Base-by-base conservation (phyloP, 2,329 filamentous ascomycete species). In the Pyrenochaeta sp. region DNA sequence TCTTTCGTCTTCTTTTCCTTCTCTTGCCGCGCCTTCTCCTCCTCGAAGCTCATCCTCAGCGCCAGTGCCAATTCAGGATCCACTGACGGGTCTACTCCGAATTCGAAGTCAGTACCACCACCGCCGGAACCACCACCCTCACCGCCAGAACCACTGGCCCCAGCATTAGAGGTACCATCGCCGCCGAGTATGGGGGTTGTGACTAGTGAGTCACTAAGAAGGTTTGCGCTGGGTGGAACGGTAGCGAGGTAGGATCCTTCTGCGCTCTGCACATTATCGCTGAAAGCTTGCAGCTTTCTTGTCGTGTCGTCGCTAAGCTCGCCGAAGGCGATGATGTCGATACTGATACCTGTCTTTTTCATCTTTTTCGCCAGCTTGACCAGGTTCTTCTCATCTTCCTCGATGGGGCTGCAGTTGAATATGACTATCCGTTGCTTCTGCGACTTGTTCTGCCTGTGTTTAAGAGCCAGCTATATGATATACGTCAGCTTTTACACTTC, bases 371-470 rank as follows among this genome's bases (percentile, higher is more conserved):
- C 93, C 30, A 99, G 86, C 75, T 92, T 91, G 62, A 93, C 86
- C 50, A 99, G 87, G 52, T 90, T 88, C 82, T 95, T 95, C 79
- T 97, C 91, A 64, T 92, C 90, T 75, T 99, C 95, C 61, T 89
- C 86, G 73, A 98, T 90, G 28, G 93, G 91, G 42, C 93, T 97
- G 85, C 95, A 99, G 64, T 93, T 90, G 79, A 99, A 97, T 60
- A 96, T 93, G 80, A 99, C 91, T 84, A 99, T 96, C 67, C 95
- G 91, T 84, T 97, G 93, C 70, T 92, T 89, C 81, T 98, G 95
- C 48, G 92, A 92, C 81, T 97, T 97, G 83, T 99, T 98, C 82
- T 97, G 93, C 72, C 95, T 90, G 82, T 99, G 95, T 83, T 98
- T 98, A 72, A 99, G 86, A 40, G 95, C 95, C 72, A 99, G 87